Base-by-base conservation (phyloP, 352 stramenopile species). In the Phytophthora idaei region DNA sequence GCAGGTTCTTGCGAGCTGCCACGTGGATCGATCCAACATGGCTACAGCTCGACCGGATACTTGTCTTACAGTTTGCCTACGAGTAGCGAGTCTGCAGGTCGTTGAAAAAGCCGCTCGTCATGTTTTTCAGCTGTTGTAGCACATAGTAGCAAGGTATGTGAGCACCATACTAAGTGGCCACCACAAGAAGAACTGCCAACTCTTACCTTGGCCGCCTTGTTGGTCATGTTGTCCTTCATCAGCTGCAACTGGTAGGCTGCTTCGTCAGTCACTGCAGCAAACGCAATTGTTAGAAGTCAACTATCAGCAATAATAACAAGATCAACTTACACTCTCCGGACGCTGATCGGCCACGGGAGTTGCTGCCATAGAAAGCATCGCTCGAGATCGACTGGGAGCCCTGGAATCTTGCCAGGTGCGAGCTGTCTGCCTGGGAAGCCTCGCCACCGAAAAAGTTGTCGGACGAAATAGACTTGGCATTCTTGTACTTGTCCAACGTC, bases 401-500 rank as follows among this genome's bases (percentile, higher is more conserved):
- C 57, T 93, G 86, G 56, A 95, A 93, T 57, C 83, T 78, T 68
- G 83, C 78, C 45, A 96, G 61, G 28, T 92, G 77, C 44, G 80
- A 78, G 5, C 58, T 83, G 62, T 95, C 86, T 27, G 79, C 80
- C 5, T 83, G 62, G 11, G 68, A 59, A 5, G 74, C 62, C 52
- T 96, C 90, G 25, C 81, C 77, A 5, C 85, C 87, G 59, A 97
- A 97, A 62, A 95, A 96, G 37, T 97, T 95, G 60, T 92, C 89
- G 8, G 90, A 97, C 21, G 88, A 96, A 52, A 97, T 97, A 2
- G 87, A 94, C 66, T 97, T 97, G 63, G 89, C 86, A 51, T 97
- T 97, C 70, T 96, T 96, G 77, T 96, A 97, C 68, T 97, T 97
- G 75, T 97, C 74, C 48, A 96, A 65, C n/a, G 80, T 92, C n/a